A percentile compares a stretch with the other conserved stretches of the same genome.
Evolutionary conservation across 345 rosid species (phyloP).

Genomic region (Eucalyptus curtisii): DNA sequence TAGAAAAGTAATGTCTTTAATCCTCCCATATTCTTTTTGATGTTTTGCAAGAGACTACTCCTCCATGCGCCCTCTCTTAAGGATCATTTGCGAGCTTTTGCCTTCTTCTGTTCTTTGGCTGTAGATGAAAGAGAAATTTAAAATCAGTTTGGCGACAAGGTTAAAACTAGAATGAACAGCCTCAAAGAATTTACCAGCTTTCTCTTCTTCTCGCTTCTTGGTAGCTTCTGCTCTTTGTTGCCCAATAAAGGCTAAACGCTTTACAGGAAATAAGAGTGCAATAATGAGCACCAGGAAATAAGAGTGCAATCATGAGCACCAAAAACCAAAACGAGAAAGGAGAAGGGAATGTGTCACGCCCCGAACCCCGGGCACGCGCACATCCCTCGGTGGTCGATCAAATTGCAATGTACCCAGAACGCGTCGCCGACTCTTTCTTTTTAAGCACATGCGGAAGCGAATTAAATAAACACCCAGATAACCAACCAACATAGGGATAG

Average conservation of each 20-base stretch:
- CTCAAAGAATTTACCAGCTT: neutral
- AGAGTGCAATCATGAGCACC: neutral
- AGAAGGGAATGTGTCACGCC: neutral
- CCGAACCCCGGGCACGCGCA: too few relatives aligned
- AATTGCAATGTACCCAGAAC: too few relatives aligned
- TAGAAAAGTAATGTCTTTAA: neutral
- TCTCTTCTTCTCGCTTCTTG: neutral
- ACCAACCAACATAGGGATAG: too few relatives aligned
- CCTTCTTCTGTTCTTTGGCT: constrained; percentile 59
- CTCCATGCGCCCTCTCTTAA: neutral
- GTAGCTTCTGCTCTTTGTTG: neutral
- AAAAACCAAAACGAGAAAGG: neutral
- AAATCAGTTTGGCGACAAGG: neutral
- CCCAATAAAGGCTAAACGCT: neutral
- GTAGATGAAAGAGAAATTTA: neutral
- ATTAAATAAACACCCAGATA: too few relatives aligned
- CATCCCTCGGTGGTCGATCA: too few relatives aligned
- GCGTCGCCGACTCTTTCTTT: too few relatives aligned
- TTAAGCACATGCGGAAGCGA: too few relatives aligned
- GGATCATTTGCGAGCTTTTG: constrained; percentile 45
- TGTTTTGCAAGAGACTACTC: neutral
- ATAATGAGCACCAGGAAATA: neutral
- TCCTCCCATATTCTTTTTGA: neutral
- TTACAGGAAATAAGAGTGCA: neutral
- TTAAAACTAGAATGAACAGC: neutral